Base-by-base conservation (phyloP, 2,329 filamentous ascomycete species). In the Ilyonectria mors-panacis region DNA sequence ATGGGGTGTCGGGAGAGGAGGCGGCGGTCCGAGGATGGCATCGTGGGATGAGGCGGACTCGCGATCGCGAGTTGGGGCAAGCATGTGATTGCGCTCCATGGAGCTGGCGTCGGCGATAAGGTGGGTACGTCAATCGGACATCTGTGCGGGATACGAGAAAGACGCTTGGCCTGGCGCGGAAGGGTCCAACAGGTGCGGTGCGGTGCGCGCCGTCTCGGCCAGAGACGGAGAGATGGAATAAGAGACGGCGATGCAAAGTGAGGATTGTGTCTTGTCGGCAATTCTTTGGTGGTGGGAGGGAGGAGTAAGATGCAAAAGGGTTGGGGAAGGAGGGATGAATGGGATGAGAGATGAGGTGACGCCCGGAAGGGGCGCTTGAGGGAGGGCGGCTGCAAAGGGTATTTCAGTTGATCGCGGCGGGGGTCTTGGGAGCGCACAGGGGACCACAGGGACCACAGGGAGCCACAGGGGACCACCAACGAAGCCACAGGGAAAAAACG, bases 1-100 rank as follows among this genome's bases (percentile, higher is more conserved):
- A 12, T 72, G 69, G 10, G 69, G 69, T 44, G 71, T 59, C 13
- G 74, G 73, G 62, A 73, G 72, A 50, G 75, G 66, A 61, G 74
- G 76, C 55, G 74, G 73, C 59, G 75, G 75, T 70, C 73, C 74
- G 70, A 74, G 70, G 67, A 68, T 54, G 63, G 65, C 67, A 73
- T 75, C 72, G 67, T 67, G 70, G 70, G 68, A 68, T 54, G 68
- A 60, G 62, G 67, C 65, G 59, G 73, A 62, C 69, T 76, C 73
- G 63, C 66, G 70, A 66, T 75, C 73, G 60, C 67, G 62, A 56
- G 68, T 60, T 67, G 69, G 73, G 69, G 50, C 74, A 73, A 83
- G 79, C 83, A 85, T 85, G 83, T 85, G 84, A 85, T 81, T 81
- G 69, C 80, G 79, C 74, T 83, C 83, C 79, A 83, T 83, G 51